Evolutionary conservation across 1,139 yeast species (phyloP), one percentile per base, ranked within the genome.

Genomic region (Pichia sp.): DNA sequence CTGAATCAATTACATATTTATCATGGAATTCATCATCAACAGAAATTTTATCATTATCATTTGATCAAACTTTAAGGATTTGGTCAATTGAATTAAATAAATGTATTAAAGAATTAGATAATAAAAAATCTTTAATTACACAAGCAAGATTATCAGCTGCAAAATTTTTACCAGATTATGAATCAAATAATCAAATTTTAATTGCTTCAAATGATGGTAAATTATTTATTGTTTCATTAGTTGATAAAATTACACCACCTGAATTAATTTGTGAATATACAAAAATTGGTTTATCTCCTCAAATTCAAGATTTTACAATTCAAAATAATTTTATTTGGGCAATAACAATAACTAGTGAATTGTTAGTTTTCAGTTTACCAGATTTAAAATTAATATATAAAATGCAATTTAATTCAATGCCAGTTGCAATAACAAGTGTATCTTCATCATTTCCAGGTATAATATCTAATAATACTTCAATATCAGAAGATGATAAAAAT

Each of bases 1-100:
- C 67, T 0, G 79, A 77, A 52, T 81, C 90, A 1, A 81, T 89
- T 2, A 73, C 86, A 37, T 82, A 81, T 55, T 65, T 85, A 58
- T 71, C 81, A 62, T 82, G 96, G 86, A 87, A 90, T 9, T 81
- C 83, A 0, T 78, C 81, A 53, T 90, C 86, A 58, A 65, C 73
- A n/a, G 77, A 75, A 56, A 59, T 87, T 35, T 76, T 87, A 18
- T 76, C 87, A 25, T 80, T 90, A 51, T 79, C 89, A 4, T 75
- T 75, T 59, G 92, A 86, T 63, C 79, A 81, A 31, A 72, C 75
- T 29, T 80, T 84, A 8, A 72, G 82, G 45, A 72, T 87, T 6
- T 86, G 94, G 86, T 78, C 79, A 54, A 70, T 83, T 7, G 62
- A 61, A 38, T 39, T 27, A 3, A 28, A 37, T 9, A 50, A 40